Conservation (phyloP, 1,284 basidiomycete species). For the Xanthoconium separans region DNA sequence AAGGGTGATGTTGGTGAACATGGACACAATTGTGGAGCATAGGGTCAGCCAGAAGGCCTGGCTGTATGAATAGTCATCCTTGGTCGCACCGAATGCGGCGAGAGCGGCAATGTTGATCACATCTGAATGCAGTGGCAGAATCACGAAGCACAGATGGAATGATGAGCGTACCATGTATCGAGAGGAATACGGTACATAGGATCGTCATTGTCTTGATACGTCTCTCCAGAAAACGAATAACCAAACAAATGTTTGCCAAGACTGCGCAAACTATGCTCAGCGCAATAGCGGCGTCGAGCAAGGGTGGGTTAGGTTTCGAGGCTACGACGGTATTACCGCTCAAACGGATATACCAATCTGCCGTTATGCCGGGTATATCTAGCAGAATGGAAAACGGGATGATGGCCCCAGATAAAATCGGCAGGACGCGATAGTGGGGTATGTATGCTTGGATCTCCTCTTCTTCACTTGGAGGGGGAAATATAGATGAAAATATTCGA, state of each 20-base stretch:
- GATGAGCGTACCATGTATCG: slow-evolving; percentile 58
- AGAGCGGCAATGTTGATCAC: slow-evolving; percentile 67
- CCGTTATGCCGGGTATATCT: slow-evolving; percentile 77
- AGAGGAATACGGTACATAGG: slow-evolving; percentile 60
- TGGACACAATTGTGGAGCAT: slow-evolving; percentile 70
- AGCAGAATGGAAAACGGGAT: slow-evolving; percentile 80
- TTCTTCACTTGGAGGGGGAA: slow-evolving; percentile 23
- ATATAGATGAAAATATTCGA: slow-evolving; percentile 12
- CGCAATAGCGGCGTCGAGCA: slow-evolving; percentile 63
- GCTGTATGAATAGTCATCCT: slow-evolving; percentile 71
- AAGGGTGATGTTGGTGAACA: slow-evolving; percentile 69
- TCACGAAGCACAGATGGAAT: background rate
- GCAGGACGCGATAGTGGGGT: slow-evolving; percentile 54
- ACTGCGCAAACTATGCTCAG: slow-evolving; percentile 71
- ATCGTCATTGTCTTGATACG: slow-evolving; percentile 62
- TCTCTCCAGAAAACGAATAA: slow-evolving; percentile 72
- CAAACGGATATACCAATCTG: slow-evolving; percentile 64
- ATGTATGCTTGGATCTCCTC: slow-evolving; percentile 27
- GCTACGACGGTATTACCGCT: slow-evolving; percentile 47
- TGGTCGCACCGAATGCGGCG: slow-evolving; percentile 60
- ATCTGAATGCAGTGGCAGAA: slow-evolving; percentile 42
- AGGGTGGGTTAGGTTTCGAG: slow-evolving; percentile 49
- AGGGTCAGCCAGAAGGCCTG: slow-evolving; percentile 82
- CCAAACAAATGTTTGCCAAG: slow-evolving; percentile 67
- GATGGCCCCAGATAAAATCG: slow-evolving; percentile 67